Percentiles rank a stretch among this genome's conserved stretches.
Evolutionary conservation across 2,329 filamentous ascomycete genomes (phyloP).

Genomic region (Clarireedia paspali): DNA sequence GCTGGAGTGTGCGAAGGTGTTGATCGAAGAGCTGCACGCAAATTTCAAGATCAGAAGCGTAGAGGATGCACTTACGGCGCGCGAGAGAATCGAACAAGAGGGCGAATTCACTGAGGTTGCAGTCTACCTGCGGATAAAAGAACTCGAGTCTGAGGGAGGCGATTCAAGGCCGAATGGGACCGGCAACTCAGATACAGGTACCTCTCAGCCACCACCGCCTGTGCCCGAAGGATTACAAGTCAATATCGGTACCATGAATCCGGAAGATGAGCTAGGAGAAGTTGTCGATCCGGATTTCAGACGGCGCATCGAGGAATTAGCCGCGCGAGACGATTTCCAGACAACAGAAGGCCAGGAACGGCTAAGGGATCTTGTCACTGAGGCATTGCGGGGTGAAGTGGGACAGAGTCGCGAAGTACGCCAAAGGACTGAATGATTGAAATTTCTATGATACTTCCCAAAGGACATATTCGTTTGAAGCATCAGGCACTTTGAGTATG

Average conservation of each 20-base stretch:
- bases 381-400: constrained; percentile 65
- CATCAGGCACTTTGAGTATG: constrained; percentile 43
- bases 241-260: constrained; percentile 66
- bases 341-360: constrained; percentile 72
- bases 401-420: constrained; percentile 59
- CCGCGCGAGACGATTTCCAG: constrained; percentile 75
- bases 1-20: constrained; percentile 64
- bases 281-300: constrained; percentile 77
- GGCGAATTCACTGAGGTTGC: constrained; percentile 70
- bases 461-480: constrained; percentile 47
- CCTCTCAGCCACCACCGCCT: constrained; percentile 41
- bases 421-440: constrained; percentile 46
- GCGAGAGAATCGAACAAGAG: constrained; percentile 72
- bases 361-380: constrained; percentile 69
- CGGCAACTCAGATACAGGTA: neutral
- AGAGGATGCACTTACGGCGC: constrained; percentile 66
- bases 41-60: constrained; percentile 58
- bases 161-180: neutral
- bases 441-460: constrained; percentile 43
- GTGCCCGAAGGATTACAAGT: constrained; percentile 71
- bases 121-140: constrained; percentile 52
- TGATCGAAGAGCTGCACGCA: constrained; percentile 76
- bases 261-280: constrained; percentile 52
- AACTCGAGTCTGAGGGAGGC: constrained; percentile 17
- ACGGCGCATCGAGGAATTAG: constrained; percentile 80